Conservation (phyloP, 352 stramenopile species). For the Globisporangium abappressorium region DNA sequence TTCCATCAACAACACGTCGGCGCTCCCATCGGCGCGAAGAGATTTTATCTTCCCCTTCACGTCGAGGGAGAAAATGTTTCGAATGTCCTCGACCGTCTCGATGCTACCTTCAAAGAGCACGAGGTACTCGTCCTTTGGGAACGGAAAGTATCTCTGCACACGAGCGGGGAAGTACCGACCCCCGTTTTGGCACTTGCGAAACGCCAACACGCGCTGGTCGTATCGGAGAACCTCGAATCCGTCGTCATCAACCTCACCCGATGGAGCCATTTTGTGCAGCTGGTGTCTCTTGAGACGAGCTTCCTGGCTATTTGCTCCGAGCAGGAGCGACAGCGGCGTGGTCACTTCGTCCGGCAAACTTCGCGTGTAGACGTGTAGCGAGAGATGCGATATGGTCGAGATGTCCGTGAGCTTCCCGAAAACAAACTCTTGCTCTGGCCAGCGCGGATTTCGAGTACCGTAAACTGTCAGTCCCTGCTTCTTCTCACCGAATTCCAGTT, state of each 20-base stretch:
- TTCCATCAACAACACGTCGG: conserved; percentile 44
- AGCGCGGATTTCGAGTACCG: conserved; percentile 49
- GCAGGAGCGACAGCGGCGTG: conserved; percentile 28
- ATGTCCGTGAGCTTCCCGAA: conserved; percentile 58
- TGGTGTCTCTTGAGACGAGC: conserved; percentile 43
- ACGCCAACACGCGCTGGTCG: conserved; percentile 65
- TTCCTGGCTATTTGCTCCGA: conserved; percentile 23
- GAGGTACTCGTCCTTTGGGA: conserved; percentile 43
- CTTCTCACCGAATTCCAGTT: conserved; percentile 36
- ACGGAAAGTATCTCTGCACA: conserved; percentile 50
- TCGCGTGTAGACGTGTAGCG: conserved; percentile 65
- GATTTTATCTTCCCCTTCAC: conserved; percentile 47
- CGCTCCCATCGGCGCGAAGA: conserved; percentile 47
- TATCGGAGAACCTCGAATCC: conserved; percentile 50
- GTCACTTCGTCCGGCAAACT: conserved; percentile 40
- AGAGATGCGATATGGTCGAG: conserved; percentile 53
- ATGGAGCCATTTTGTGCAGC: conserved; percentile 50
- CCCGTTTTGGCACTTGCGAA: conserved; percentile 47
- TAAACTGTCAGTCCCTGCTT: conserved; percentile 73
- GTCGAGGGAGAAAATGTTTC: conserved; percentile 58
- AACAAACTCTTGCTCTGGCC: conserved; percentile 61
- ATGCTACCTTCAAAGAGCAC: conserved; percentile 57
- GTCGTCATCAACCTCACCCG: conserved; percentile 47
- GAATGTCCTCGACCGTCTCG: conserved; percentile 58
- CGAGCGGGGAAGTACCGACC: conserved; percentile 59